These are phyloP conservation scores for Carex scoparia DNA, from an alignment of 176 grass and related monocot species.

Conservation along the genomic window DNA sequence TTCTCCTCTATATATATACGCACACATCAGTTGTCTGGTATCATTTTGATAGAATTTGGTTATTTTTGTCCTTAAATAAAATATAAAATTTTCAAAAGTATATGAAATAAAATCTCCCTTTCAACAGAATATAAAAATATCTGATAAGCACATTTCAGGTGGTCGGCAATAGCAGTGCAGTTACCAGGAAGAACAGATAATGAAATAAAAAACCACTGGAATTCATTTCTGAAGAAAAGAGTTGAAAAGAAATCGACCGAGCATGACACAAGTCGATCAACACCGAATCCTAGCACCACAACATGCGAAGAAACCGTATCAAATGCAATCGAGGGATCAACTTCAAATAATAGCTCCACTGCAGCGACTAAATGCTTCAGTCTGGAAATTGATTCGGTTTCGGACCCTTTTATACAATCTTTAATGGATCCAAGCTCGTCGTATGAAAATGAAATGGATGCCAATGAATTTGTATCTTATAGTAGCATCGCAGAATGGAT, in stretches of 20 bases:
- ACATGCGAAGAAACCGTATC: neutral
- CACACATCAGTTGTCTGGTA: neutral
- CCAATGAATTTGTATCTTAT: neutral
- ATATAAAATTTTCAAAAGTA: neutral
- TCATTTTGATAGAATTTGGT: neutral
- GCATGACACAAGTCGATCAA: neutral
- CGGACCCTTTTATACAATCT: neutral
- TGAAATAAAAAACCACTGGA: slow-evolving; percentile 41
- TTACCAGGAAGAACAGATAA: slow-evolving; percentile 39
- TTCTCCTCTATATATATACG: neutral
- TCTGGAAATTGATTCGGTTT: neutral
- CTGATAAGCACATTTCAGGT: slow-evolving; percentile 15
- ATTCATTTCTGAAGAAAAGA: slow-evolving; percentile 31
- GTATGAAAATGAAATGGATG: neutral
- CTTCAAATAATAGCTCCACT: neutral
- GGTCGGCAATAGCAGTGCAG: slow-evolving; percentile 28
- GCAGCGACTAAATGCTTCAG: neutral
- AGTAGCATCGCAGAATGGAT: slow-evolving; percentile 2
- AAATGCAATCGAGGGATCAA: neutral
- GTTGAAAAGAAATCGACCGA: neutral
- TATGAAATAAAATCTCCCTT: neutral
- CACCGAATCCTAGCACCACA: neutral
- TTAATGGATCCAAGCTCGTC: neutral
- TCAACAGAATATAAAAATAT: neutral
- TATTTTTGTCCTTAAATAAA: neutral